Evolutionary conservation across 805 yeast species (phyloP).

Genomic region (Lipomyces kockii): DNA sequence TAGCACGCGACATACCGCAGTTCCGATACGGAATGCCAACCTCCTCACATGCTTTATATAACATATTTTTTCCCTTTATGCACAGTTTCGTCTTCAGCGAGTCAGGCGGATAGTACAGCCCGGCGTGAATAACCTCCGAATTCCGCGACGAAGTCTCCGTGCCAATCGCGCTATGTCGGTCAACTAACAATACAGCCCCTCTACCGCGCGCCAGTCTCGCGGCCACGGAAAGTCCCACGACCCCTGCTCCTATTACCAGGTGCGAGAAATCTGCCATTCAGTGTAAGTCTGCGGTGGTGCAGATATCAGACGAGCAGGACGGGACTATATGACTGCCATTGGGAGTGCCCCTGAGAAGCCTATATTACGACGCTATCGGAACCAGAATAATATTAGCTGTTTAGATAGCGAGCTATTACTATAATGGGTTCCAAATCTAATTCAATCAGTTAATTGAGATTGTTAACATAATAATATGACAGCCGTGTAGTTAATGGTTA

Average conservation of each 20-base stretch:
- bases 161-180: slow-evolving; percentile 68
- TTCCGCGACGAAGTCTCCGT: slow-evolving; percentile 86
- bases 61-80: slow-evolving; percentile 69
- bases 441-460: no score
- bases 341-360: no score
- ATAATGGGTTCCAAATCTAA: no score
- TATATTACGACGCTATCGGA: no score
- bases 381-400: no score
- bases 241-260: slow-evolving; percentile 82
- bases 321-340: no score
- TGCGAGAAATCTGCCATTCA: slow-evolving; percentile 62
- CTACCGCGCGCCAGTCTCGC: slow-evolving; percentile 60
- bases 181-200: slow-evolving; percentile 66
- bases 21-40: slow-evolving; percentile 61
- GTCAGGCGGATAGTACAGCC: slow-evolving; percentile 75
- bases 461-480: no score
- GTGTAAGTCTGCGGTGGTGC: neutral
- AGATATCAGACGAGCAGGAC: neutral
- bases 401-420: no score
- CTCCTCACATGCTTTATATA: slow-evolving; percentile 55
- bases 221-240: slow-evolving; percentile 80
- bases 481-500: no score
- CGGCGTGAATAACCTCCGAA: slow-evolving; percentile 93
- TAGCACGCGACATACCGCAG: slow-evolving; percentile 61
- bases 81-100: slow-evolving; percentile 73